Percentiles rank a stretch among this genome's conserved stretches.
These are phyloP conservation scores for Penicillium sp. DNA, from an alignment of 2,329 filamentous ascomycete species.

Conservation along the genomic window DNA sequence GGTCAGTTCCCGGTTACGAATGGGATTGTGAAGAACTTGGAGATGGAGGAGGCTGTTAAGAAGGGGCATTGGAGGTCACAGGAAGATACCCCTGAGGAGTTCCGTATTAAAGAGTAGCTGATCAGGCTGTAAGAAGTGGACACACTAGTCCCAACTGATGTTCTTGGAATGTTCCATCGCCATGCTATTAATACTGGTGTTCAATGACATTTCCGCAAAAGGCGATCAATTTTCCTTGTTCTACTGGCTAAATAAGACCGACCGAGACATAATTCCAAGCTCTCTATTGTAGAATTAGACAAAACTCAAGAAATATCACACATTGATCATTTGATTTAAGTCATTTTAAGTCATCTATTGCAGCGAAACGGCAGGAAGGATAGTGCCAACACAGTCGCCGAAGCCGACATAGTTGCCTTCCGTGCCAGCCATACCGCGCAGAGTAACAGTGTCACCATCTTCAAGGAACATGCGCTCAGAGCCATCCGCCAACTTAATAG, in stretches of 20 bases:
- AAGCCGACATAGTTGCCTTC: constrained; percentile 65
- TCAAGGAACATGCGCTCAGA: constrained; percentile 63
- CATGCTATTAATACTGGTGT: background rate
- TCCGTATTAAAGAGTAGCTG: constrained; percentile 22
- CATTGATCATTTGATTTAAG: constrained; percentile 5
- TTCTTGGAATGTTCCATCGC: background rate
- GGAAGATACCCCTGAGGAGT: constrained; percentile 46
- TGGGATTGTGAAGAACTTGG: constrained; percentile 41
- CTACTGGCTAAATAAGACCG: background rate
- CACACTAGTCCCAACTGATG: too few relatives aligned
- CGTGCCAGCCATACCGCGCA: constrained; percentile 59
- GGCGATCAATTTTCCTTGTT: background rate
- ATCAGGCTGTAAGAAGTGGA: background rate
- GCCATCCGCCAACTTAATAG: constrained; percentile 54
- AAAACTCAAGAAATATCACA: constrained; percentile 1
- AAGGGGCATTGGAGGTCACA: constrained; percentile 49
- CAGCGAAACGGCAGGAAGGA: constrained; percentile 42
- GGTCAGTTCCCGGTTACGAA: constrained; percentile 41
- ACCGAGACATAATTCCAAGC: background rate
- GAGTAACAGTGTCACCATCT: constrained; percentile 62
- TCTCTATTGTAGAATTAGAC: constrained; percentile 2
- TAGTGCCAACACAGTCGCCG: constrained; percentile 60
- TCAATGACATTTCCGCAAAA: background rate
- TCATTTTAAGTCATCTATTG: constrained; percentile 14
- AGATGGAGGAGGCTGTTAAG: constrained; percentile 44